Evolutionary conservation across 306 rosid genomes (phyloP).

Genomic region (Inga laurina): DNA sequence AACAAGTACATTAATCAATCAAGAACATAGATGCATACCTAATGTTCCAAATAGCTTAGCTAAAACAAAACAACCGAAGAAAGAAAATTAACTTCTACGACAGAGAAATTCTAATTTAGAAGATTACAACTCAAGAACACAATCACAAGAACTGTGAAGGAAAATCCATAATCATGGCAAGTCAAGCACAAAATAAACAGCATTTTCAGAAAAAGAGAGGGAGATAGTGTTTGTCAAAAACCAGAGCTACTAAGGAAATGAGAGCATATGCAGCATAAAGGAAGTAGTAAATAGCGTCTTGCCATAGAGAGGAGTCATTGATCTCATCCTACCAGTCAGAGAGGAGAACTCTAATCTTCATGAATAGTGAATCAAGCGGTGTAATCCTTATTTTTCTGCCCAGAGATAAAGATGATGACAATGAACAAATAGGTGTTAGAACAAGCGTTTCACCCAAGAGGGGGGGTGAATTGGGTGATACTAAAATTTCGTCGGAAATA

Average conservation of each 20-base stretch:
- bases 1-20: neutral
- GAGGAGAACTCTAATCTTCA: constrained; percentile 35
- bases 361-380: constrained; percentile 42
- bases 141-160: neutral
- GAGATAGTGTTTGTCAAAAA: constrained; percentile 22
- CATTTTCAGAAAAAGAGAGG: neutral
- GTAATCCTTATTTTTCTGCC: constrained; percentile 45
- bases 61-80: neutral
- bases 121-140: neutral
- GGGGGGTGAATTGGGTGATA: no score
- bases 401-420: neutral
- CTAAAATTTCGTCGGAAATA: no score
- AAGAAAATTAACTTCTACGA: neutral
- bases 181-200: neutral
- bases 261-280: constrained; percentile 50
- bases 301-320: constrained; percentile 55
- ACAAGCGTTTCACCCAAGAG: no score
- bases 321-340: constrained; percentile 59
- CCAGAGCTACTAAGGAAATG: constrained; percentile 78
- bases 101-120: neutral
- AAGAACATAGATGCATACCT: neutral
- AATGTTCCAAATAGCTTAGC: neutral
- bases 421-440: neutral
- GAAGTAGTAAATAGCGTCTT: constrained; percentile 40
- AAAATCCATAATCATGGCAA: neutral